phyloP scores from a whole-genome alignment of 192 early-diverging fungal genomes.

The Entomortierella chlamydospora region DNA sequence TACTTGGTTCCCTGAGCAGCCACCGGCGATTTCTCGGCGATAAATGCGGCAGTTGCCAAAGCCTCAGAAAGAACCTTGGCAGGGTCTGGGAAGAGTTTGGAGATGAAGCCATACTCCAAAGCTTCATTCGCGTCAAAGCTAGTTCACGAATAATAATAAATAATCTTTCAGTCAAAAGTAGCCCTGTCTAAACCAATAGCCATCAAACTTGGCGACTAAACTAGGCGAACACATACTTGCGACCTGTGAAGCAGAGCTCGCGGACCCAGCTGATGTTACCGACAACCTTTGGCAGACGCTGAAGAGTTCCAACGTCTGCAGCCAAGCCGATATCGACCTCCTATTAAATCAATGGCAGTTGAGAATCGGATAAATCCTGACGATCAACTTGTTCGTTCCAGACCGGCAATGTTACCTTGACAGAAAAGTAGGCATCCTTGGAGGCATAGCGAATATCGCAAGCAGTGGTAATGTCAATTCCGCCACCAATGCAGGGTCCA shows the following conservation, averaged over 20 bases:
- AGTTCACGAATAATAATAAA: conserved; percentile 11
- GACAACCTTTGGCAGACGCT: conserved; percentile 94
- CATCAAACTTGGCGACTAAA: too few species aligned
- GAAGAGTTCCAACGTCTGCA: conserved; percentile 93
- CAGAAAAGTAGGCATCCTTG: conserved; percentile 82
- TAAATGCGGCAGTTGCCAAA: conserved; percentile 73
- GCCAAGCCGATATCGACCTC: conserved; percentile 95
- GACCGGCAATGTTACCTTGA: conserved; percentile 68
- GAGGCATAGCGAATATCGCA: conserved; percentile 91
- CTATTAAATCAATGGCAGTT: conserved; percentile 24
- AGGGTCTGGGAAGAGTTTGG: conserved; percentile 39
- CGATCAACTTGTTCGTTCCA: not conserved
- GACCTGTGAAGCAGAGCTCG: conserved; percentile 89
- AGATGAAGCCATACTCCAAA: conserved; percentile 60
- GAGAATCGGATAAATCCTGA: not conserved
- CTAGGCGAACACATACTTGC: conserved; percentile 60
- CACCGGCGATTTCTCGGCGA: conserved; percentile 92
- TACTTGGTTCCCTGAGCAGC: conserved; percentile 89
- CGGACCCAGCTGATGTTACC: conserved; percentile 92
- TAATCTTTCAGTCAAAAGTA: not conserved
- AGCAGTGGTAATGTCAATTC: conserved; percentile 90
- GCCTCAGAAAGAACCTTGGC: conserved; percentile 62
- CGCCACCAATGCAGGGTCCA: conserved; percentile 85
- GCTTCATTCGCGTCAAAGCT: conserved; percentile 74
- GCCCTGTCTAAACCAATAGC: not conserved